Evolutionary conservation across 23 red algal species (phyloP).

Genomic region (Chondrus crispus): DNA sequence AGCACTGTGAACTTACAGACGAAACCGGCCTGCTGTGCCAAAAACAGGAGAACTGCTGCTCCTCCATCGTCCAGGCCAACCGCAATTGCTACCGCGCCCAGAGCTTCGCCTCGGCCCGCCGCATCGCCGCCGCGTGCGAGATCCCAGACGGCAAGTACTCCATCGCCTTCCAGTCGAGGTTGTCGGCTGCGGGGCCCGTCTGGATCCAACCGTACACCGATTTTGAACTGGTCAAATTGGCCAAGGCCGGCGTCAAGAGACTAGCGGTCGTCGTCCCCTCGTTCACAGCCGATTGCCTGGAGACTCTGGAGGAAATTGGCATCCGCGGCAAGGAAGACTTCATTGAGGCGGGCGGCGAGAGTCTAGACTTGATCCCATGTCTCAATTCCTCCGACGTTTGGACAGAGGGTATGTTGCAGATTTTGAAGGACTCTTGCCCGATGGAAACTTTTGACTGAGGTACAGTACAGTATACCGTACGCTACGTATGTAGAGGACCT

Average conservation of each 20-base stretch:
- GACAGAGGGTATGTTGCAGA: conserved; percentile 78
- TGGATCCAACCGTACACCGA: conserved; percentile 99
- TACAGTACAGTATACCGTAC: no score
- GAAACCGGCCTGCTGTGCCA: conserved; percentile 86
- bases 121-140: conserved; percentile 60
- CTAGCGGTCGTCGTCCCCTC: conserved; percentile 88
- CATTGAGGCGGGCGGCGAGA: conserved; percentile 88
- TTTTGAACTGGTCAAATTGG: conserved; percentile 63
- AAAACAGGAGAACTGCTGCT: conserved; percentile 76
- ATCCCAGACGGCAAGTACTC: conserved; percentile 87
- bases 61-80: conserved; percentile 82
- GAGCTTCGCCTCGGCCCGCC: conserved; percentile 80
- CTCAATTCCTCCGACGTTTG: conserved; percentile 82
- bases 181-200: conserved; percentile 89
- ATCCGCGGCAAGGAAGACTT: conserved; percentile 90
- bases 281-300: conserved; percentile 96
- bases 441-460: conserved; percentile 74
- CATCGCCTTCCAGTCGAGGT: conserved; percentile 91
- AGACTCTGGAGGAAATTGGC: conserved; percentile 99
- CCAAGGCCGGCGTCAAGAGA: conserved; percentile 78
- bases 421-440: conserved; percentile 91
- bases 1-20: conserved; percentile 90
- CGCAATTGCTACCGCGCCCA: conserved; percentile 99
- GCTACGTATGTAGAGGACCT: no score
- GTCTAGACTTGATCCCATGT: conserved; percentile 86